Percentiles rank a stretch among this genome's conserved stretches.
phyloP scores from a whole-genome alignment of 1,284 basidiomycete species.

The Naganishia sp. region DNA sequence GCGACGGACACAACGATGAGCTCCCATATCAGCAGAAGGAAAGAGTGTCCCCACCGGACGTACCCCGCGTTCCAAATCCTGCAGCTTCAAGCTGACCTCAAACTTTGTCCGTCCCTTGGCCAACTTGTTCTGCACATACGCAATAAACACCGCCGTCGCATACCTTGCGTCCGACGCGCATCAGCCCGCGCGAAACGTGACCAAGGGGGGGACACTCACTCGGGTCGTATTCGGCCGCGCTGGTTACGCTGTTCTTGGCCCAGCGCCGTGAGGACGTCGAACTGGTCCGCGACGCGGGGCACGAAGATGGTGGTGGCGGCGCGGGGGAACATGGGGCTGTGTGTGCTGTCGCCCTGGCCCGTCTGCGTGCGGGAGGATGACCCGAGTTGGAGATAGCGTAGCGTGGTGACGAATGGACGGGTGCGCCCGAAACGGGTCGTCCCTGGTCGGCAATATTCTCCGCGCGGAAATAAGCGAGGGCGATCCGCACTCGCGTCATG shows the following conservation, averaged over 20 bases:
- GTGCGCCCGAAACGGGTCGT: background rate
- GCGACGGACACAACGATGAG: no score
- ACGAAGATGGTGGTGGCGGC: conserved; percentile 6
- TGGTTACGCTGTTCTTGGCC: conserved; percentile 20
- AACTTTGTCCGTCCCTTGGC: conserved; percentile 26
- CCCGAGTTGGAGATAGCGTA: background rate
- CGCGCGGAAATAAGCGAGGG: no score
- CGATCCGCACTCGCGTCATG: no score
- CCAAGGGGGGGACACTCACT: background rate
- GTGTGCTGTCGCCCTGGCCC: background rate
- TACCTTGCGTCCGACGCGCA: conserved; percentile 8
- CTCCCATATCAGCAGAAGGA: background rate
- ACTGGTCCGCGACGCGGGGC: conserved; percentile 21
- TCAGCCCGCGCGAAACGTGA: no score
- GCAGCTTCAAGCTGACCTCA: conserved; percentile 28
- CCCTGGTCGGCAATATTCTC: no score
- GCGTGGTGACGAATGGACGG: background rate
- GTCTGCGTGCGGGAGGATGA: background rate
- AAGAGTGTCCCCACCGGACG: background rate
- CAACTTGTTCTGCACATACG: conserved; percentile 28
- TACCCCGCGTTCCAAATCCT: conserved; percentile 34
- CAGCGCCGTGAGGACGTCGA: conserved; percentile 27
- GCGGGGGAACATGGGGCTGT: conserved; percentile 12
- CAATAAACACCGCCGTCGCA: conserved; percentile 30
- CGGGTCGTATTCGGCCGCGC: conserved; percentile 25